Conservation (phyloP, 169 alveolate genomes). For the Eimeria acervulina region DNA sequence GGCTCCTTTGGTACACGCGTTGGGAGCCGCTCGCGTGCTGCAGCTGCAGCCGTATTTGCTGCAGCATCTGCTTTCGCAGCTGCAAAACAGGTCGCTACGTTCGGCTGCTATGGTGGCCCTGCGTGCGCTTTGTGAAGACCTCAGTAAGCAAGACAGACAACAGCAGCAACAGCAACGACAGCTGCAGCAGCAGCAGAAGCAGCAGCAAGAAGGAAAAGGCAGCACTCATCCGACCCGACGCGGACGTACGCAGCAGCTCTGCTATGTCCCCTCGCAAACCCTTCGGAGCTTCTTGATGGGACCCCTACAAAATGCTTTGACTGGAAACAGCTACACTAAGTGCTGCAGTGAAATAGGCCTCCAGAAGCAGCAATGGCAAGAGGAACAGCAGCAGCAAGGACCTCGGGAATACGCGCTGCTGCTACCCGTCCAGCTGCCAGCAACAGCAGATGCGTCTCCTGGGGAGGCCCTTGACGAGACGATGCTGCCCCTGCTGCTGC, state of each 20-base stretch:
- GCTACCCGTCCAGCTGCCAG: conserved; percentile 22
- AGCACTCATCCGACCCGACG: neutral
- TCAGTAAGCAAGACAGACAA: conserved; percentile 1
- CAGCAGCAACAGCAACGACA: neutral
- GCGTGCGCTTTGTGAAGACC: conserved; percentile 64
- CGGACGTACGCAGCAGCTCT: neutral
- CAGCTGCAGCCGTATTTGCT: conserved; percentile 61
- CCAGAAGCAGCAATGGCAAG: conserved; percentile 26
- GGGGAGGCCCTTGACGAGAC: conserved; percentile 66
- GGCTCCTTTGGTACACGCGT: conserved; percentile 11
- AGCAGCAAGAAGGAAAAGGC: neutral
- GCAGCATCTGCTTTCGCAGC: conserved; percentile 31
- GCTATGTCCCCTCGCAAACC: neutral
- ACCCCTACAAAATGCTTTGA: conserved; percentile 24
- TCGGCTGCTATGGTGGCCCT: conserved; percentile 58
- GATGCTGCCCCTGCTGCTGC: conserved; percentile 68
- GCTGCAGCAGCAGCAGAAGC: neutral
- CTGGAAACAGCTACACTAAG: neutral
- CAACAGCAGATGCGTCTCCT: conserved; percentile 12
- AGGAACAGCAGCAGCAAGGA: conserved; percentile 52
- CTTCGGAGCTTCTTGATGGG: conserved; percentile 34
- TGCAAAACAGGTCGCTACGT: conserved; percentile 47
- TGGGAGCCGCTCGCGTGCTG: conserved; percentile 49
- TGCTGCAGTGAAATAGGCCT: neutral
- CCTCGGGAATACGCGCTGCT: conserved; percentile 41